Evolutionary conservation across 768 basidiomycete genomes (phyloP), one percentile per base, ranked within the genome.

Genomic region (Podaxis pistillaris): DNA sequence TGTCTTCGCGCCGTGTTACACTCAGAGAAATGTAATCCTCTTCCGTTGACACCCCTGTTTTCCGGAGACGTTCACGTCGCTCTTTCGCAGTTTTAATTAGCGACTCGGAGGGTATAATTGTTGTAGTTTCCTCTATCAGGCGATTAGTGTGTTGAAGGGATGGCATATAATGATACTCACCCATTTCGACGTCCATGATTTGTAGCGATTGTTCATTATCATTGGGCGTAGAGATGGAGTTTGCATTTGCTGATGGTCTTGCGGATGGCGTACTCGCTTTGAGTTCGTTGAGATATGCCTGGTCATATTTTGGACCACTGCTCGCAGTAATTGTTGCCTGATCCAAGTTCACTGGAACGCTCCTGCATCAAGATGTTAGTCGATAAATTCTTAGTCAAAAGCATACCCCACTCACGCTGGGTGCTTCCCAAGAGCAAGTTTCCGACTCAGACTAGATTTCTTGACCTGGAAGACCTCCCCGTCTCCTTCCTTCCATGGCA

Each of bases 21-120:
- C 90, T 86, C 15, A 95, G 73, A 0, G 93, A 92, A 24, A 95
- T 90, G 66, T 83, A 95, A 33, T 94, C 93, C 46, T 90, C 88
- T 58, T 75, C 79, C n/a, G 70, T 76, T 8, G 78, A 68, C 8
- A 74, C 73, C 33, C 77, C 78, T 2, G 76, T 77, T 33, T 80
- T 78, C 17, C 89, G 83, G 17, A 92, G 66, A 28, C 86, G 85
- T 63, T 90, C 89, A 44, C 93, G 83, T 63, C 85, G 87, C 69
- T 93, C 88, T 71, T 87, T 93, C 9, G 90, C 91, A 9, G 84
- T 83, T 62, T 81, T 75, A 30, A 95, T 87, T 12, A 86, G 84
- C 17, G 90, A 87, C 64, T 87, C 86, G 4, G 89, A 84, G 4
- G 87, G 91, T 52, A 93, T 91, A 38, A 75, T 91, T 38, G 74